These are phyloP conservation scores for Volvox carteri DNA, from an alignment of 163 green algal species.

Conservation along the genomic window DNA sequence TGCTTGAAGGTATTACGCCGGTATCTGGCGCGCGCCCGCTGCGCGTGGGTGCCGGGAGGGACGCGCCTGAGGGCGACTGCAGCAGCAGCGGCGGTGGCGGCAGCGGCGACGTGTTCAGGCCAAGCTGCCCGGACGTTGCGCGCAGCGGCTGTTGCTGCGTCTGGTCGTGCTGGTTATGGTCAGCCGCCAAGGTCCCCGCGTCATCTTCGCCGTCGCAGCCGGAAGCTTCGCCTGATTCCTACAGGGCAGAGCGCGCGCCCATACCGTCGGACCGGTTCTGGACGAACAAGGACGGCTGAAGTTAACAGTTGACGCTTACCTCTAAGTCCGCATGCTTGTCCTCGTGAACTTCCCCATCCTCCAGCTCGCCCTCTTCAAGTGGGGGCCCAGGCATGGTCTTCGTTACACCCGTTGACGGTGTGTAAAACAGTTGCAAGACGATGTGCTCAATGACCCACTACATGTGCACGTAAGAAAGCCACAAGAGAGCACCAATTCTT, in stretches of 20 bases:
- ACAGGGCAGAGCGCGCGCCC: neutral
- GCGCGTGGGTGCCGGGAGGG: constrained; percentile 1
- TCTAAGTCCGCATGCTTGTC: constrained; percentile 29
- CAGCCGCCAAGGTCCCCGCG: neutral
- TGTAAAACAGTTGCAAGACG: neutral
- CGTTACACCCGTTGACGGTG: neutral
- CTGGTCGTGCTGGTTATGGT: neutral
- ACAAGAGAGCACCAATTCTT: neutral
- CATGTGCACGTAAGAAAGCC: neutral
- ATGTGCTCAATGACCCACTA: neutral
- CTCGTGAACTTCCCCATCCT: constrained; percentile 49
- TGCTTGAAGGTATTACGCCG: neutral
- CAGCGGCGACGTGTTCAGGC: neutral
- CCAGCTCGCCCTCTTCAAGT: constrained; percentile 47
- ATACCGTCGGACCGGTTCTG: neutral
- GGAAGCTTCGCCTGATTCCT: constrained; percentile 53
- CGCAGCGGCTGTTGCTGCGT: neutral
- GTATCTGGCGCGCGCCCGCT: neutral
- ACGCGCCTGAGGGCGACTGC: neutral
- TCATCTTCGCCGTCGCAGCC: constrained; percentile 38
- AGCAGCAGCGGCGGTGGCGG: neutral
- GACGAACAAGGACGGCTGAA: neutral
- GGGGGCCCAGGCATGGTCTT: constrained; percentile 2
- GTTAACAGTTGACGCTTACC: neutral
- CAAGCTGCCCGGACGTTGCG: constrained; percentile 9